These are phyloP conservation scores for Handroanthus guayacan DNA, from an alignment of 257 asterid species.

Conservation along the genomic window DNA sequence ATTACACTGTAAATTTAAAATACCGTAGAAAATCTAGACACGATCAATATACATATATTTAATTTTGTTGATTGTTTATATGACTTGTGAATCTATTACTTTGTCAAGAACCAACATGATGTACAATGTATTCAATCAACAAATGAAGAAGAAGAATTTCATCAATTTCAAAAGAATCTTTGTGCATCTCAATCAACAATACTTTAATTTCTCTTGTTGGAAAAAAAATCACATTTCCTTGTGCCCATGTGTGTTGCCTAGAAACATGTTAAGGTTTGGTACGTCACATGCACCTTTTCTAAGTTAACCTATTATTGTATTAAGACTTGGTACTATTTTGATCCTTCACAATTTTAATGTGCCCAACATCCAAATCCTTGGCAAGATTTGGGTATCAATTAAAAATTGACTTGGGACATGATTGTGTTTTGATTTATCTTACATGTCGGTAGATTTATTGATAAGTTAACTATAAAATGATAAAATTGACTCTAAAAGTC, in stretches of 20 bases:
- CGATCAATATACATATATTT: constrained; percentile 11
- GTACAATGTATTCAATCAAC: constrained; percentile 36
- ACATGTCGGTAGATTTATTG: constrained; percentile 22
- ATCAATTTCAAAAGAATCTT: neutral
- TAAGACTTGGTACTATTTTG: constrained; percentile 23
- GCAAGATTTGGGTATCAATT: constrained; percentile 36
- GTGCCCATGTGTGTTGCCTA: constrained; percentile 38
- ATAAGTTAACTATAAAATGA: no score
- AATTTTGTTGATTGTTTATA: constrained; percentile 26
- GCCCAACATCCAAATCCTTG: constrained; percentile 35
- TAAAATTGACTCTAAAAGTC: no score
- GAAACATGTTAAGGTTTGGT: constrained; percentile 39
- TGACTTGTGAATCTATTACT: constrained; percentile 24
- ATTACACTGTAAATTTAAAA: no score
- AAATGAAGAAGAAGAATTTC: neutral
- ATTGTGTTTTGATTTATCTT: constrained; percentile 24
- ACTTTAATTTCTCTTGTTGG: neutral
- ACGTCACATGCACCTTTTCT: constrained; percentile 36
- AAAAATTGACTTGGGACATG: constrained; percentile 2
- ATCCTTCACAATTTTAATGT: neutral
- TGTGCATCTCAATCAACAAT: constrained; percentile 26
- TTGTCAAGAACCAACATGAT: constrained; percentile 24
- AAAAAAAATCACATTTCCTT: neutral
- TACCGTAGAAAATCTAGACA: no score
- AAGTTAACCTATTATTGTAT: constrained; percentile 8